These are phyloP conservation scores for Hyaloscypha finlandica DNA, from an alignment of 495 filamentous ascomycete species.

Conservation along the genomic window DNA sequence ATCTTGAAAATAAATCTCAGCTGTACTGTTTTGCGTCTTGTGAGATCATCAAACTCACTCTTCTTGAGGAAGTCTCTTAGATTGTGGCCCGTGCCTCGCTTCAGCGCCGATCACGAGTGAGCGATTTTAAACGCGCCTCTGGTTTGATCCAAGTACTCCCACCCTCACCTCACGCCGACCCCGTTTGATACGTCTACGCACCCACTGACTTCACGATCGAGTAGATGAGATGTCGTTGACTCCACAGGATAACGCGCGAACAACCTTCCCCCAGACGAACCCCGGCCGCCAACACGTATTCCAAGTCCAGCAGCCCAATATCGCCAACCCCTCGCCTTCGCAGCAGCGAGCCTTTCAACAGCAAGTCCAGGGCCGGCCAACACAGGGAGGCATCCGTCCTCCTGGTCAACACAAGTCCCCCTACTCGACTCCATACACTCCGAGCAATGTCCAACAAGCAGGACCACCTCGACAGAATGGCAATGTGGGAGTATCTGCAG, in stretches of 20 bases:
- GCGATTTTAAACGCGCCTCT: neutral
- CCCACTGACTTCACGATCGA: slow-evolving; percentile 12
- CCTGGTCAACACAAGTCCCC: slow-evolving; percentile 29
- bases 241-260: slow-evolving; percentile 29
- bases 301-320: slow-evolving; percentile 17
- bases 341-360: slow-evolving; percentile 19
- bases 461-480: slow-evolving; percentile 27
- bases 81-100: neutral
- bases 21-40: too few species aligned
- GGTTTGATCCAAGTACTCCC: neutral
- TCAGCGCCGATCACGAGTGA: neutral
- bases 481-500: slow-evolving; percentile 26
- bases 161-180: neutral
- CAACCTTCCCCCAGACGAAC: slow-evolving; percentile 25
- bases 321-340: slow-evolving; percentile 20
- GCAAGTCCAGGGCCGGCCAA: slow-evolving; percentile 14
- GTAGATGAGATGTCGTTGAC: slow-evolving; percentile 30
- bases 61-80: neutral
- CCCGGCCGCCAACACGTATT: slow-evolving; percentile 24
- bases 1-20: too few species aligned
- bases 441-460: slow-evolving; percentile 23
- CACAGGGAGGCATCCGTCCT: slow-evolving; percentile 29
- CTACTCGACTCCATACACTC: slow-evolving; percentile 31
- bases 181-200: slow-evolving; percentile 28
- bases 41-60: too few species aligned